Evolutionary conservation across 2,329 filamentous ascomycete genomes (phyloP), one percentile per base, ranked within the genome.

Genomic region (Trichoderma sp.): DNA sequence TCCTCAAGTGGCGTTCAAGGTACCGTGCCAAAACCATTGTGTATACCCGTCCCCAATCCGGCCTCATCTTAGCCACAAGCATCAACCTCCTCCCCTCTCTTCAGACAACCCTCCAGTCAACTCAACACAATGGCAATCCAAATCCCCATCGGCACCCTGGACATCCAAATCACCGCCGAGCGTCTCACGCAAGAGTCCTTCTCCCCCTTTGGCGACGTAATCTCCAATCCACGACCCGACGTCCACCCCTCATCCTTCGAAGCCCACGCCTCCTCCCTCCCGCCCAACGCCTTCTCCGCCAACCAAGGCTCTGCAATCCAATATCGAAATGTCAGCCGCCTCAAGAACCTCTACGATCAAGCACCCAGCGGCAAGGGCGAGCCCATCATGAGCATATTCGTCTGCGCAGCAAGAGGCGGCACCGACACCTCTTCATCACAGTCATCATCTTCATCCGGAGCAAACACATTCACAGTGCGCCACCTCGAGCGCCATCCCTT

Each of bases 241-340:
- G 74, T 87, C 69, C 78, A 83, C 68, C 82, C 85, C 58, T 81
- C 79, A 62, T 77, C 72, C 12, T 72, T 72, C 66, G 80, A 84
- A 58, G 79, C 78, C 50, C 76, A 77, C 69, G 72, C 72, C 64
- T 68, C 71, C 48, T 66, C 70, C 4, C 70, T 79, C 3, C 79
- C 83, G 28, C 75, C 79, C 72, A 80, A 81, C 68, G 80, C 84
- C 63, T 79, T 88, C 5, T 82, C 86, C 3, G 85, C 88, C 54
- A 98, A 98, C 81, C 93, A 98, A 80, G 91, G 91, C 72, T 89
- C 88, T 24, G 94, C 95, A 17, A 87, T 94, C 73, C 96, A 96
- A 77, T 96, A 95, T 77, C 84, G 89, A 67, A 85, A 91, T 73
- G 88, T 96, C 67, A 91, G 92, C n/a, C 82, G 84, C 50, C 83